Evolutionary conservation across 768 basidiomycete species (phyloP), one percentile per base, ranked within the genome.

Genomic region (Fibroporia radiculosa): DNA sequence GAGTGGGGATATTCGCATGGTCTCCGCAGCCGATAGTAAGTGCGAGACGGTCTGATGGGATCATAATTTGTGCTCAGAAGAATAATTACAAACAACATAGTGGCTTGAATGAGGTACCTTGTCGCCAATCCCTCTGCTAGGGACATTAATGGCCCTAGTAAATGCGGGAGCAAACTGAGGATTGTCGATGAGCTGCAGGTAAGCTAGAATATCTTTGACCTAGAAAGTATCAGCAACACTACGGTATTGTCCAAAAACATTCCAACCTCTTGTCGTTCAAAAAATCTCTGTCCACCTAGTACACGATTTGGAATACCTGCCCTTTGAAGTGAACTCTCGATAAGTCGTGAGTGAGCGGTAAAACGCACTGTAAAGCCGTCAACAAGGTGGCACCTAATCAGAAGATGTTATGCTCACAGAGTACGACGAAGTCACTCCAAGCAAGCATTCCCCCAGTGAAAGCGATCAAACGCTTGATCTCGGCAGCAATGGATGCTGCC

Each of bases 271-370:
- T 78, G 59, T 14, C 89, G 78, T 51, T 92, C 87, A 54, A 93
- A 93, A 71, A 92, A 92, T 56, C 82, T 85, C 56, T 85, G 84
- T 0, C 89, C 89, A 18, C 78, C 82, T 2, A 93, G 71, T 39
- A 93, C 74, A 46, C 77, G 67, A 53, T 74, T 78, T 1, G 89
- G 89, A 29, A 95, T 85, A n/a, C 79, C 76, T 50, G 82, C 77
- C 49, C 75, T 80, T 56, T 89, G 87, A 19, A 95, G 62, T 0
- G 82, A 80, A 12, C 71, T 73, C 63, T 93, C 92, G 26, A 93
- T 73, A 0, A 70, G 67, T 25, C 89, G 74, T 1, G 87, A 90
- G 4, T 90, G 66, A 0, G 89, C 82, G 59, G 85, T 91, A 55
- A 80, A 89, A 23, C 91, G 76, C 31, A 95, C 87, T 89, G 29